Evolutionary conservation across 2,329 filamentous ascomycete species (phyloP), one percentile per base, ranked within the genome.

Genomic region (Cladosporium colombiae): DNA sequence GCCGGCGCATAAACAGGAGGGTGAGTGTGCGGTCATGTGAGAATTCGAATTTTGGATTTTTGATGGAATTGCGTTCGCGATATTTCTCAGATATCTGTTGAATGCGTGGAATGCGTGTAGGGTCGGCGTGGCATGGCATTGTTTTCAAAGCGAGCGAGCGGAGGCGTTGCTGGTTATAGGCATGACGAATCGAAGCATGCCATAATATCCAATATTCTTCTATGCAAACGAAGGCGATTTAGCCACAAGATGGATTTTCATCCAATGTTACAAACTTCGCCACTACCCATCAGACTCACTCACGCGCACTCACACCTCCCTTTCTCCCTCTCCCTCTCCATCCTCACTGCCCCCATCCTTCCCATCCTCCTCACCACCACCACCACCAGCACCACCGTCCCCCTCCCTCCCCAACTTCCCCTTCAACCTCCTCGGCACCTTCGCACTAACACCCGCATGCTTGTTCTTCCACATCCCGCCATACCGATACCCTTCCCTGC

Each of bases 1-100:
- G 72, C 92, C 93, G 7, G 86, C 89, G 73, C 88, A 85, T 57
- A 93, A 95, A 78, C 86, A 89, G 68, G 91, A 97, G n/a, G 86
- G 87, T 70, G 93, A 98, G 79, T 99, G 94, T 82, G 93, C 97
- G 25, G 60, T 66, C 23, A 66, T 66, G 65, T 66, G 55, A 61
- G 21, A 1, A 10, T 18, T 55, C 2, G 2, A 6, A 55, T 33
- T 21, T 23, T 29, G 29, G 6, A 21, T 13, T 7, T 21, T 2
- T 21, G n/a, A 46, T 10, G 4, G n/a, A 46, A 21, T 21, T 46
- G n/a, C 40, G n/a, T 23, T 46, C 8, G 40, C 40, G 40, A 46
- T 46, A 8, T 46, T 46, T 21, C 40, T 46, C 40, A 21, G n/a
- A n/a, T n/a, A 14, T 44, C 21, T 44, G 16, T 44, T 44, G 37